Evolutionary conservation across 164 flowering plant genomes (phyloP), one percentile per base, ranked within the genome.

Genomic region (Berberis vulgaris): DNA sequence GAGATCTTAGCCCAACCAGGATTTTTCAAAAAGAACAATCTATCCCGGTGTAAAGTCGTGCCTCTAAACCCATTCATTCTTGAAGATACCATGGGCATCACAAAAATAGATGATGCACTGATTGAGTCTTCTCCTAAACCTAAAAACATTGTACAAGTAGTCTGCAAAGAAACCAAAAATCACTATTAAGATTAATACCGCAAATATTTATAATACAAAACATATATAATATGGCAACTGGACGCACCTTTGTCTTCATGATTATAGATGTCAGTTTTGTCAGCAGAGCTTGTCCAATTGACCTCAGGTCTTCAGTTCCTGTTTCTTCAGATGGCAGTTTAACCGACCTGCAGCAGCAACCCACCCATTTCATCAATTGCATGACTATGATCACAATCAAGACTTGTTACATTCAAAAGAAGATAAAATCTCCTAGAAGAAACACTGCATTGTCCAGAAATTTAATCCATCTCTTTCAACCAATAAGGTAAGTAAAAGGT

Each of bases 71-170:
- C 96, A 1, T 85, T 87, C 62, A 89, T 91, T 82, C 85, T 89
- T 38, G 99, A 91, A 13, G 99, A 91, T 54, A 91, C 83, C 97
- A 94, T 89, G 2, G 99, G 97, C 96, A 94, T 94, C 64, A 79
- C 96, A 66, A 94, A 78, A 74, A 87, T 86, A 2, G 97, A 84
- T 43, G 99, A 94, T 54, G 99, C 96, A 71, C 80, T 83, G 58
- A 91, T 79, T 13, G 93, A 78, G 63, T 91, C 87, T 75, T 94
- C 99, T 45, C 97, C 91, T 53, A 94, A 67, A 41, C 96, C 97
- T 54, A 89, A 74, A 0, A 87, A 75, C n/a, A 82, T 10, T 50
- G 84, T 68, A 54, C 85, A 85, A 53, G 95, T 81, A 69, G 77
- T 75, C 99, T 94, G 86, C 84, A 74, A 56, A 49, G 9, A 63